phyloP scores from a whole-genome alignment of 2,329 filamentous ascomycete species.

The Colletotrichum brevisporum region DNA sequence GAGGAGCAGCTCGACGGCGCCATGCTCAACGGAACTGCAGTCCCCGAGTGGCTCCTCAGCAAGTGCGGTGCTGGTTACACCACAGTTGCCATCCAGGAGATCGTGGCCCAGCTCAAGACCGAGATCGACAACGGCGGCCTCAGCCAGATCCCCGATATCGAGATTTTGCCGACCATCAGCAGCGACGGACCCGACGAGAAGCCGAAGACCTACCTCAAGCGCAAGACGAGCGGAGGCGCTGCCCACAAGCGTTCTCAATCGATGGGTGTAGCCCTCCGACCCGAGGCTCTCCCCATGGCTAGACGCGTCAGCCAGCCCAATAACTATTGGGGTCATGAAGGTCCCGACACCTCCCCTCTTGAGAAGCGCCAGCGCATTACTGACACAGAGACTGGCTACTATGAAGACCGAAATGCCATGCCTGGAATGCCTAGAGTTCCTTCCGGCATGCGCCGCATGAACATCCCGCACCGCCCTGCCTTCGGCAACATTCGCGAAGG shows the following conservation, averaged over 20 bases:
- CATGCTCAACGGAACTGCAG: conserved; percentile 54
- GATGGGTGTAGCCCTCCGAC: conserved; percentile 46
- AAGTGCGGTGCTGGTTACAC: conserved; percentile 62
- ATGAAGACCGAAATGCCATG: conserved; percentile 44
- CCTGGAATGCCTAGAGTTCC: conserved; percentile 39
- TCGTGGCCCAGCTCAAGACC: conserved; percentile 60
- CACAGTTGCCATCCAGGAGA: conserved; percentile 61
- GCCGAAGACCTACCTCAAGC: conserved; percentile 46
- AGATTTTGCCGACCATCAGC: conserved; percentile 70
- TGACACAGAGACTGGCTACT: conserved; percentile 41
- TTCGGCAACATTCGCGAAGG: conserved; percentile 53
- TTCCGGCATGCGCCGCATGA: conserved; percentile 43
- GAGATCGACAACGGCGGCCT: conserved; percentile 60
- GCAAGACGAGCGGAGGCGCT: conserved; percentile 43
- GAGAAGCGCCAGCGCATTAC: conserved; percentile 49
- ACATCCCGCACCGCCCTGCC: conserved; percentile 41
- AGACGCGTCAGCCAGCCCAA: conserved; percentile 48
- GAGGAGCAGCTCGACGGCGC: conserved; percentile 52
- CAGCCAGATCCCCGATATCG: conserved; percentile 68
- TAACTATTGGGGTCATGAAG: conserved; percentile 40
- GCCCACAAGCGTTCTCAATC: conserved; percentile 54
- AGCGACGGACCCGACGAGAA: conserved; percentile 49
- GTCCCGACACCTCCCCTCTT: conserved; percentile 41
- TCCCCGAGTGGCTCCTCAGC: conserved; percentile 64
- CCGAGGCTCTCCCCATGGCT: conserved; percentile 44